These are phyloP conservation scores for Aureobasidium subglaciale DNA, from an alignment of 2,329 filamentous ascomycete species.

Conservation along the genomic window DNA sequence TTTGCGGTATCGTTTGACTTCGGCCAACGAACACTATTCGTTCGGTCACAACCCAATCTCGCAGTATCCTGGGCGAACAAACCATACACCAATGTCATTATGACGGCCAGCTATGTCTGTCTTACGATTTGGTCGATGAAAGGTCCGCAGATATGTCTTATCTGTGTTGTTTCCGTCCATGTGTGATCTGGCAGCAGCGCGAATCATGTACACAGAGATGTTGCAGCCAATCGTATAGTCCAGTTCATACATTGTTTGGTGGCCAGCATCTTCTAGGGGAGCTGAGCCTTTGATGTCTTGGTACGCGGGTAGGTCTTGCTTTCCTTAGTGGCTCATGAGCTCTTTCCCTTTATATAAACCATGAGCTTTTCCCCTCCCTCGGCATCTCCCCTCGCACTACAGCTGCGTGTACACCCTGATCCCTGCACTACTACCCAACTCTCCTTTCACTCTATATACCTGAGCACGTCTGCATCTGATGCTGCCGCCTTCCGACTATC, in stretches of 20 bases:
- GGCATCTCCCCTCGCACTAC: not conserved
- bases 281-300: not conserved
- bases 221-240: not conserved
- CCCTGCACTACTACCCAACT: not conserved
- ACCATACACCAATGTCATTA: not conserved
- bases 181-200: too few species aligned
- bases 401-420: not conserved
- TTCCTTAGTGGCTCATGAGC: not conserved
- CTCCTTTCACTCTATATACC: not conserved
- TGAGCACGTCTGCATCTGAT: not conserved
- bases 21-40: not conserved
- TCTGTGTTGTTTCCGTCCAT: too few species aligned
- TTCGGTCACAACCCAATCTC: not conserved
- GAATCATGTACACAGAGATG: too few species aligned
- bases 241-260: not conserved
- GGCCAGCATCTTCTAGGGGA: not conserved
- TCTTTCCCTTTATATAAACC: not conserved
- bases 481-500: not conserved
- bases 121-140: too few species aligned
- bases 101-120: too few species aligned
- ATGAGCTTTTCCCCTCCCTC: not conserved
- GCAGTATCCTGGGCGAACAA: not conserved
- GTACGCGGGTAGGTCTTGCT: slow-evolving; percentile 5
- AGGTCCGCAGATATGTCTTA: too few species aligned
- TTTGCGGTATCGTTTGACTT: not conserved